These are phyloP conservation scores for Schwanniomyces sp. DNA, from an alignment of 805 yeast species.

Conservation along the genomic window DNA sequence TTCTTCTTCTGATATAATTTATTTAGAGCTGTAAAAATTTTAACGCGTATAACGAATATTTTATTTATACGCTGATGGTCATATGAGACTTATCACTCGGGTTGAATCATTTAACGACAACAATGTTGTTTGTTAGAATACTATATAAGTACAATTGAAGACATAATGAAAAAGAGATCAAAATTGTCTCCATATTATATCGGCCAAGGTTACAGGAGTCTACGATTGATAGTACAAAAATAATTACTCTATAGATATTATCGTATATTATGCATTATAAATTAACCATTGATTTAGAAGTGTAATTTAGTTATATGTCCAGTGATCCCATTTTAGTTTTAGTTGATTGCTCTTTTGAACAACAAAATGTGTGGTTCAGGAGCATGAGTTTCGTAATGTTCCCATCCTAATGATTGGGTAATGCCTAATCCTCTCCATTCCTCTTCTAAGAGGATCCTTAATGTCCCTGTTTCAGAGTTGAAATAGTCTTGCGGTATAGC, in stretches of 20 bases:
- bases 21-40: background rate
- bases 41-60: background rate
- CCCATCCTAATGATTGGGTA: slow-evolving; percentile 97
- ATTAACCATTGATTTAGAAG: background rate
- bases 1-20: background rate
- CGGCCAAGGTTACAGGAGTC: background rate
- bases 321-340: slow-evolving; percentile 34
- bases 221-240: background rate
- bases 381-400: slow-evolving; percentile 93
- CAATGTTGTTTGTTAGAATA: no score
- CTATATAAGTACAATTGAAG: no score
- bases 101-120: no score
- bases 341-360: slow-evolving; percentile 66
- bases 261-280: background rate
- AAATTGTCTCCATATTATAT: background rate
- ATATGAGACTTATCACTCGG: no score
- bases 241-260: background rate
- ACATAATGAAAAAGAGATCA: no score
- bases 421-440: slow-evolving; percentile 99
- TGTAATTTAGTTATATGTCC: background rate
- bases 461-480: slow-evolving; percentile 89
- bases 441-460: slow-evolving; percentile 86
- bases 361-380: slow-evolving; percentile 97
- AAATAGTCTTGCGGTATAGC: slow-evolving; percentile 93
- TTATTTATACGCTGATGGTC: no score